Conservation (phyloP, 1,139 yeast species). For the Hansenula sp. region DNA sequence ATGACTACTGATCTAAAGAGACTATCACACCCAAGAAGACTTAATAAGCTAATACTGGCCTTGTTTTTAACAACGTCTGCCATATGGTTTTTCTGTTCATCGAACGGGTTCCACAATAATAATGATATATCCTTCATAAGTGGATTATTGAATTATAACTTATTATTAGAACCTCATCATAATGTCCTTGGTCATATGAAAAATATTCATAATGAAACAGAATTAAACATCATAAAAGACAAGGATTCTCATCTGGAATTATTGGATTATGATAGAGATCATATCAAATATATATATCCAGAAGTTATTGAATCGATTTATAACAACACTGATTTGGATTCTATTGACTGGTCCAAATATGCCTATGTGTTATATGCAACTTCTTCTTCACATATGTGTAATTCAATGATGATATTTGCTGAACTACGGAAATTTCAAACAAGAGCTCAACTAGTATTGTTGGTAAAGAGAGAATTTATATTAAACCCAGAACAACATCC, state of each 20-base stretch:
- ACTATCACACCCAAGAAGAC: background rate
- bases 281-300: conserved; percentile 17
- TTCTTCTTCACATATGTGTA: conserved; percentile 36
- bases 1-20: background rate
- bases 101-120: background rate
- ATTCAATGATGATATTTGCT: conserved; percentile 38
- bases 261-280: conserved; percentile 16
- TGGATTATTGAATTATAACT: background rate
- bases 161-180: background rate
- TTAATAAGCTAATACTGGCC: background rate
- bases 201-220: background rate
- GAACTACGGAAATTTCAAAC: conserved; percentile 31
- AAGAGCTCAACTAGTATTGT: conserved; percentile 35
- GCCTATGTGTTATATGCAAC: conserved; percentile 51
- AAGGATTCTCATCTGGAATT: conserved; percentile 1
- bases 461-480: conserved; percentile 26
- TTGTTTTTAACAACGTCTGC: background rate
- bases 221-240: background rate
- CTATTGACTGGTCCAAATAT: conserved; percentile 31
- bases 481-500: conserved; percentile 14
- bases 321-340: conserved; percentile 10
- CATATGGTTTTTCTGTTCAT: background rate
- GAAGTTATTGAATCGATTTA: conserved; percentile 16
- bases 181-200: background rate
- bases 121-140: background rate